Conservation (phyloP, 345 rosid species). For the Eucalyptus marginata region DNA sequence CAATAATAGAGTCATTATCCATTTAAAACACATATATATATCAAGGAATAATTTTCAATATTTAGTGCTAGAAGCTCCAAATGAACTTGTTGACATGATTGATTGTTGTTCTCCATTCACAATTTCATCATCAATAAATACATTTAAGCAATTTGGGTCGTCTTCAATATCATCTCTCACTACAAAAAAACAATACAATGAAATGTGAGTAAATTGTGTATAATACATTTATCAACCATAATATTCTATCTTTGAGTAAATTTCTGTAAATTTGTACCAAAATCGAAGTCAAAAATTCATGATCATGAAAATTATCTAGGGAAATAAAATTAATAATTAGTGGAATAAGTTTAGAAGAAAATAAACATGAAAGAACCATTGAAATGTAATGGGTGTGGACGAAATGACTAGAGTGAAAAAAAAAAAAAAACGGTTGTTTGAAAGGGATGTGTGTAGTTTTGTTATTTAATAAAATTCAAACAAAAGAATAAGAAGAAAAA, state of each 20-base stretch:
- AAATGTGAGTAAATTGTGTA: neutral
- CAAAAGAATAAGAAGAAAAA: neutral
- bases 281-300: neutral
- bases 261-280: neutral
- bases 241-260: neutral
- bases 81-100: neutral
- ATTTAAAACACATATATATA: neutral
- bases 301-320: neutral
- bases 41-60: neutral
- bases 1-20: neutral
- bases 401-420: neutral
- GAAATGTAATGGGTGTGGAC: neutral
- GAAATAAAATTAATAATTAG: neutral
- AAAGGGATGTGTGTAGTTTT: neutral
- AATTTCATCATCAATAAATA: neutral
- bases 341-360: neutral
- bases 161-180: neutral
- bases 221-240: neutral
- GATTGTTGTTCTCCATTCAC: neutral
- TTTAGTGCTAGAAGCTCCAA: neutral
- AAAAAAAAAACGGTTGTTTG: neutral
- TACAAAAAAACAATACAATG: neutral
- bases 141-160: neutral
- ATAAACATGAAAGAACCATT: neutral
- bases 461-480: neutral